These are phyloP conservation scores for Metrosideros polymorpha DNA, from an alignment of 441 rosid species.

Conservation along the genomic window DNA sequence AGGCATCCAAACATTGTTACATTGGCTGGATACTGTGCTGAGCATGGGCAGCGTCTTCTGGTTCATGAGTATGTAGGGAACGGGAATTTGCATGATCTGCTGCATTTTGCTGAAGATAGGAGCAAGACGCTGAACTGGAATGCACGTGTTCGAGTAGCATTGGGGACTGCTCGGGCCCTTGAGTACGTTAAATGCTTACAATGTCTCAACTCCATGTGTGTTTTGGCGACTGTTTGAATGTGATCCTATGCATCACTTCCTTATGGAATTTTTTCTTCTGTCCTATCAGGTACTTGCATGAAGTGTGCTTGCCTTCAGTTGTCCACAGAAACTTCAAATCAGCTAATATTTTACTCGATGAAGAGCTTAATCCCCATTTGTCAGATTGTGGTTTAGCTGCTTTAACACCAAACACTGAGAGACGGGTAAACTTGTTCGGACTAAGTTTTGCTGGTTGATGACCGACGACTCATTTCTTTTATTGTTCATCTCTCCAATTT, in stretches of 20 bases:
- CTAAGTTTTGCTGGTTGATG: neutral
- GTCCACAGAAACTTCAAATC: conserved; percentile 97
- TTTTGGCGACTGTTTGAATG: neutral
- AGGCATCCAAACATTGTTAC: conserved; percentile 89
- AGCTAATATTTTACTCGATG: conserved; percentile 86
- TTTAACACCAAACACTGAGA: conserved; percentile 76
- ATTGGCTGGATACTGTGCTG: conserved; percentile 77
- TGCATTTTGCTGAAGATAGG: conserved; percentile 70
- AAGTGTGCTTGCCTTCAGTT: conserved; percentile 88
- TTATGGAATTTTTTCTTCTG: neutral
- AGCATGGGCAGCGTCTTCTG: conserved; percentile 92
- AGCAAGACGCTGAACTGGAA: conserved; percentile 74
- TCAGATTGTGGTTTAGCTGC: conserved; percentile 96
- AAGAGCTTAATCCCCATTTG: conserved; percentile 84
- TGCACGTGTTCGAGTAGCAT: conserved; percentile 94
- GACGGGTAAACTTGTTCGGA: conserved; percentile 44
- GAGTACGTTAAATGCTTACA: conserved; percentile 45
- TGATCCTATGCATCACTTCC: neutral
- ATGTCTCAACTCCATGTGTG: neutral
- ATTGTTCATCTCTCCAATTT: neutral
- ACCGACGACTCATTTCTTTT: neutral
- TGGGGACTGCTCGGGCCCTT: conserved; percentile 91
- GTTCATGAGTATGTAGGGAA: conserved; percentile 64
- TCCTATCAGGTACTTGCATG: conserved; percentile 81
- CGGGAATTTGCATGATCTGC: conserved; percentile 72